Evolutionary conservation across 78 protist species (phyloP).

Genomic region (Dictyostelium discoideum): dicty_2.7 NC_007090.3:4474001-4474500

Average conservation of each 20-base stretch:
- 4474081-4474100: background rate
- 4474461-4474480: slow-evolving; percentile 81
- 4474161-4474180: slow-evolving; percentile 68
- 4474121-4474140: slow-evolving; percentile 80
- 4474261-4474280: slow-evolving; percentile 38
- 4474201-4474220: slow-evolving; percentile 49
- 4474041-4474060: slow-evolving; percentile 71
- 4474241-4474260: slow-evolving; percentile 73
- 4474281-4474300: slow-evolving; percentile 60
- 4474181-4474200: slow-evolving; percentile 63
- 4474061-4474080: slow-evolving; percentile 32
- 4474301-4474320: slow-evolving; percentile 86
- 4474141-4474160: slow-evolving; percentile 1
- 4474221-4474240: slow-evolving; percentile 48
- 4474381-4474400: slow-evolving; percentile 77
- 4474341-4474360: slow-evolving; percentile 71
- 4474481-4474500: slow-evolving; percentile 43
- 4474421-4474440: slow-evolving; percentile 41
- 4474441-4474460: slow-evolving; percentile 77
- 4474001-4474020: slow-evolving; percentile 82
- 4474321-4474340: slow-evolving; percentile 74
- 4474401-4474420: slow-evolving; percentile 43
- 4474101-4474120: slow-evolving; percentile 69
- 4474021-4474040: slow-evolving; percentile 83
- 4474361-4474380: slow-evolving; percentile 8